Evolutionary conservation across 2,329 filamentous ascomycete genomes (phyloP).

Genomic region (Xylariales sp.): DNA sequence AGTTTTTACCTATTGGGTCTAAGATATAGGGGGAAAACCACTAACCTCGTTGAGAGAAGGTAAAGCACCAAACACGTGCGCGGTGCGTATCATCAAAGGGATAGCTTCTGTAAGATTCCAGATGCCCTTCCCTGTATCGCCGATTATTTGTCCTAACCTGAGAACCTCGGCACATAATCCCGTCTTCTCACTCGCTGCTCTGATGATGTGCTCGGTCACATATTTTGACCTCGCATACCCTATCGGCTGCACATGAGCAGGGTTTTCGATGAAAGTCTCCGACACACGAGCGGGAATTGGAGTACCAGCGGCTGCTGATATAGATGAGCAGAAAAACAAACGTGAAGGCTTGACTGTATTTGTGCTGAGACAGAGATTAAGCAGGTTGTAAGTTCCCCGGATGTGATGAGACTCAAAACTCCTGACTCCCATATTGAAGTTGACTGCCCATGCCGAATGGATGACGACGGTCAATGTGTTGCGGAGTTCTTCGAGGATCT

Average conservation of each 20-base stretch:
- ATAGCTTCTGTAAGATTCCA: constrained; percentile 48
- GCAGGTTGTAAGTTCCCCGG: constrained; percentile 38
- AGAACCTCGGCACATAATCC: constrained; percentile 32
- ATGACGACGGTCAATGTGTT: constrained; percentile 36
- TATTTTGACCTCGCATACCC: constrained; percentile 48
- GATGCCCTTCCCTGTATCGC: constrained; percentile 38
- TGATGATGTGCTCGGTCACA: constrained; percentile 41
- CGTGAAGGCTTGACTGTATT: constrained; percentile 28
- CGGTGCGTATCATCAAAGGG: constrained; percentile 43
- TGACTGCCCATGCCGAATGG: constrained; percentile 50
- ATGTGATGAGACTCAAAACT: constrained; percentile 44
- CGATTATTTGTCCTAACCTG: constrained; percentile 41
- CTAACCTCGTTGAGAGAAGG: constrained; percentile 36
- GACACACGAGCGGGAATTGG: constrained; percentile 29
- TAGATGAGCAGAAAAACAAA: constrained; percentile 41
- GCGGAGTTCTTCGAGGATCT: constrained; percentile 22
- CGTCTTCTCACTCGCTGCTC: constrained; percentile 23
- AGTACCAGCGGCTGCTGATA: constrained; percentile 35
- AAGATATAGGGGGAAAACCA: too few relatives aligned
- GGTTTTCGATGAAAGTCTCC: constrained; percentile 31
- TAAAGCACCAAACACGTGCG: constrained; percentile 39
- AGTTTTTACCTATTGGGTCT: too few relatives aligned
- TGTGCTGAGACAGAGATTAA: constrained; percentile 33
- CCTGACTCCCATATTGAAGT: constrained; percentile 45
- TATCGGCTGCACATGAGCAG: constrained; percentile 39